A percentile compares a stretch with the other conserved stretches of the same genome.
These are phyloP conservation scores for Lanmaoa rubissima DNA, from an alignment of 768 basidiomycete species.

Conservation along the genomic window DNA sequence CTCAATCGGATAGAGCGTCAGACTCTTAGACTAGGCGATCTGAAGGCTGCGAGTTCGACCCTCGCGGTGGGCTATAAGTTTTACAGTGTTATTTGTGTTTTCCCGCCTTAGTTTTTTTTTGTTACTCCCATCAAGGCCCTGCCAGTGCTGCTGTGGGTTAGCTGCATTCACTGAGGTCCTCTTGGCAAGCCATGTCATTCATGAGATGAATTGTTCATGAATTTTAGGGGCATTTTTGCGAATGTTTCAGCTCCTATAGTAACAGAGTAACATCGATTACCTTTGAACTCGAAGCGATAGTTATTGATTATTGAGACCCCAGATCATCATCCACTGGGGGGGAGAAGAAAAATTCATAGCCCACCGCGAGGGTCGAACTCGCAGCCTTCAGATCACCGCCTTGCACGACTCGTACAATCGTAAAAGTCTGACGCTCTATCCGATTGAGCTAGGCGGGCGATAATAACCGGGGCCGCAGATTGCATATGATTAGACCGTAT, in stretches of 20 bases:
- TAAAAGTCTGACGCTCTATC: conserved; percentile 69
- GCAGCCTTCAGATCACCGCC: conserved; percentile 70
- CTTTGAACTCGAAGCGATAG: background rate
- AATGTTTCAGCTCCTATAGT: background rate
- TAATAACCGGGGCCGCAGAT: background rate
- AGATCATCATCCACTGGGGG: background rate
- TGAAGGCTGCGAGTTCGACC: conserved; percentile 66
- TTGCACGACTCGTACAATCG: conserved; percentile 30
- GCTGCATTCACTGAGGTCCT: background rate
- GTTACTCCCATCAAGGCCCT: too few relatives aligned
- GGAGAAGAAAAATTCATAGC: conserved; percentile 37
- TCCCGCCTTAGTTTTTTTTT: background rate
- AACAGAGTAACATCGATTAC: background rate
- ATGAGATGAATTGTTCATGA: background rate
- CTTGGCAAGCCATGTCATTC: too few relatives aligned
- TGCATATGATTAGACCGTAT: conserved; percentile 33
- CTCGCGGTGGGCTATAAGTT: conserved; percentile 54
- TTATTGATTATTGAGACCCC: background rate
- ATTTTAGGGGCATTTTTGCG: background rate
- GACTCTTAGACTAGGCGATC: conserved; percentile 54
- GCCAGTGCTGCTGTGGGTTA: background rate
- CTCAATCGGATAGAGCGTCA: conserved; percentile 70
- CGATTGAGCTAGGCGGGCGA: conserved; percentile 65
- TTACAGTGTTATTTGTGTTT: background rate
- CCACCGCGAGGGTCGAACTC: conserved; percentile 86